phyloP scores from a whole-genome alignment of 306 rosid species.

The Lathyrus sativus region DNA sequence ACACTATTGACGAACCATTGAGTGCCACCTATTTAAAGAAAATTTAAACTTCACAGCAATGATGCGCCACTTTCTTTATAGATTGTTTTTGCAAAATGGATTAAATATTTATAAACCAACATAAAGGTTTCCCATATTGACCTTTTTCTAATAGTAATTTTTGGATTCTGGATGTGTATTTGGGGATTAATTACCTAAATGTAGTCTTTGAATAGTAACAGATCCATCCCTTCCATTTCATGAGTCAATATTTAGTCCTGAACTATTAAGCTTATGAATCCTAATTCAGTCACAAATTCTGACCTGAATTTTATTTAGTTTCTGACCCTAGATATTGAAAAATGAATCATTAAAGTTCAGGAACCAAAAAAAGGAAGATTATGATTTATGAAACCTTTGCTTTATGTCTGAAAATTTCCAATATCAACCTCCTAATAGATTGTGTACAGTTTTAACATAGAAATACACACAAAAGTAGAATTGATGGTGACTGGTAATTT shows the following conservation, averaged over 20 bases:
- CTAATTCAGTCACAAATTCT: constrained; percentile 7
- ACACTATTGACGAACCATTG: constrained; percentile 4
- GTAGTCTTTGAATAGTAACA: too few species aligned
- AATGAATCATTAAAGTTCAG: constrained; percentile 18
- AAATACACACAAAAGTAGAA: constrained; percentile 30
- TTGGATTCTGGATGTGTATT: background rate
- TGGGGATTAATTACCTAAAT: background rate
- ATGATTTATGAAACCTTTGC: constrained; percentile 7
- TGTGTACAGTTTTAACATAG: constrained; percentile 8
- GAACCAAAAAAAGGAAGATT: constrained; percentile 9
- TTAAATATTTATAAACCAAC: too few species aligned
- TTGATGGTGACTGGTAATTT: constrained; percentile 1
- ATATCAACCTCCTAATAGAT: constrained; percentile 28
- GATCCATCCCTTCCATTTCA: too few species aligned
- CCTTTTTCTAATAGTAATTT: too few species aligned
- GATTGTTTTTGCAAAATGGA: too few species aligned
- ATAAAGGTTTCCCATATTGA: too few species aligned
- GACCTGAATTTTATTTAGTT: constrained; percentile 24
- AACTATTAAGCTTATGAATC: constrained; percentile 23
- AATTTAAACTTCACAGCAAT: constrained; percentile 5
- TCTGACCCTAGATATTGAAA: constrained; percentile 6
- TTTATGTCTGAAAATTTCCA: constrained; percentile 11
- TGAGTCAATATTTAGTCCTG: background rate
- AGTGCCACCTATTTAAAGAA: constrained; percentile 7
- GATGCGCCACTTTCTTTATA: background rate